Percentiles rank a stretch among this genome's conserved stretches.
phyloP scores from a whole-genome alignment of 352 stramenopile species.

The Saprolegnia parasitica region DNA sequence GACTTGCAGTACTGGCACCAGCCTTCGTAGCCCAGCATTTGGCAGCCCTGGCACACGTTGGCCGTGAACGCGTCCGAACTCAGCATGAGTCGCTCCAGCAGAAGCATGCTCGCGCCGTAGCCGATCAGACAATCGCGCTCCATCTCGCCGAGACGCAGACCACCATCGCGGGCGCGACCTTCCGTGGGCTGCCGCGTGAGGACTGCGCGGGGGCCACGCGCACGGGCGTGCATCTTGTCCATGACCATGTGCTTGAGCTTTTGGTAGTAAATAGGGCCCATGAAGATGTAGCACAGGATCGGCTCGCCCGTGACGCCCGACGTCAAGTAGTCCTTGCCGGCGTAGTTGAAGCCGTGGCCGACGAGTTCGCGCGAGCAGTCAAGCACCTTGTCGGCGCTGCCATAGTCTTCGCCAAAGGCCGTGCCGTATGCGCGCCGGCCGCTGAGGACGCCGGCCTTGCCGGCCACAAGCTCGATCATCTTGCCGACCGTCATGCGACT shows the following conservation, averaged over 20 bases:
- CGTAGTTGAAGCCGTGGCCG: constrained; percentile 97
- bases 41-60: constrained; percentile 97
- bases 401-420: constrained; percentile 98
- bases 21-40: constrained; percentile 95
- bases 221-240: constrained; percentile 99
- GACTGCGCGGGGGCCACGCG: constrained; percentile 90
- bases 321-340: constrained; percentile 97
- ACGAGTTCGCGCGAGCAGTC: constrained; percentile 93
- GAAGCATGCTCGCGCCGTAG: constrained; percentile 98
- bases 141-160: constrained; percentile 99
- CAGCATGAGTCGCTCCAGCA: constrained; percentile 99
- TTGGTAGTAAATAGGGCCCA: constrained; percentile 99
- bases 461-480: constrained; percentile 98
- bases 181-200: constrained; percentile 99
- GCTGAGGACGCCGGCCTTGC: constrained; percentile 96
- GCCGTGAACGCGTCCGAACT: constrained; percentile 98
- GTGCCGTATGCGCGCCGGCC: constrained; percentile 97
- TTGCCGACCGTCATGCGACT: constrained; percentile 99
- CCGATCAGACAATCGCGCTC: constrained; percentile 99
- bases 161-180: constrained; percentile 95
- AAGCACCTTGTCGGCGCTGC: constrained; percentile 90
- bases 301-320: constrained; percentile 94
- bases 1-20: constrained; percentile 99
- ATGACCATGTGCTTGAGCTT: constrained; percentile 99
- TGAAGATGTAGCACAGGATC: constrained; percentile 99